phyloP scores from a whole-genome alignment of 2,329 filamentous ascomycete genomes.

The Periconia macrospinosa region DNA sequence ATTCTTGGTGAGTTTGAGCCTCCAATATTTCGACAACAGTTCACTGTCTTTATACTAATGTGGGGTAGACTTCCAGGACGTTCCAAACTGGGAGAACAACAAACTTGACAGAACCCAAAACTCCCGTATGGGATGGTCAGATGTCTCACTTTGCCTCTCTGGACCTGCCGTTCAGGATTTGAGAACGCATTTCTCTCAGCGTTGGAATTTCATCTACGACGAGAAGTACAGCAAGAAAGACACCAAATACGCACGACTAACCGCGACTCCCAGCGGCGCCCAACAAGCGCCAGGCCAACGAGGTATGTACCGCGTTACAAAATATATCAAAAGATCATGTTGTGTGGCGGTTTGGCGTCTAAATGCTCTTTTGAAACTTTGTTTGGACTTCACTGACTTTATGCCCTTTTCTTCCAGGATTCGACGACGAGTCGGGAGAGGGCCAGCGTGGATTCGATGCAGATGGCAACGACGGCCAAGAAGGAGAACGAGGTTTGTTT shows the following conservation, averaged over 20 bases:
- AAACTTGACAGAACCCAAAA: slow-evolving; percentile 78
- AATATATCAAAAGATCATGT: too few species aligned
- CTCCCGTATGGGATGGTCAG: slow-evolving; percentile 91
- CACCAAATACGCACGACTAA: slow-evolving; percentile 48
- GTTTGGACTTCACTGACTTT: too few species aligned
- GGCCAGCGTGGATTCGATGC: slow-evolving; percentile 41
- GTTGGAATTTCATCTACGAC: slow-evolving; percentile 90
- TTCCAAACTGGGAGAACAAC: slow-evolving; percentile 79
- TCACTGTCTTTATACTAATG: slow-evolving; percentile 14
- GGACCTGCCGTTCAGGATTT: slow-evolving; percentile 77
- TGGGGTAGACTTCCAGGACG: slow-evolving; percentile 67
- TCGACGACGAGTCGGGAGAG: slow-evolving; percentile 36
- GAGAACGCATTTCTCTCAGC: slow-evolving; percentile 75
- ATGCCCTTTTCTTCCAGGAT: background rate
- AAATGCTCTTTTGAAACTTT: too few species aligned
- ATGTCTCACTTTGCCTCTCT: slow-evolving; percentile 75
- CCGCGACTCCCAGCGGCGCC: slow-evolving; percentile 32
- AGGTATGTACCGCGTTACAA: slow-evolving; percentile 1
- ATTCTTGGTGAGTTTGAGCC: slow-evolving; percentile 64
- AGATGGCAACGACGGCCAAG: slow-evolving; percentile 20
- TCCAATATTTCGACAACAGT: background rate
- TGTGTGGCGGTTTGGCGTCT: too few species aligned
- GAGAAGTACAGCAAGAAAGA: slow-evolving; percentile 73
- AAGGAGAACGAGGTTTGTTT: slow-evolving; percentile 37
- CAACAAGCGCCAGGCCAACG: slow-evolving; percentile 39